Conservation (phyloP, 768 basidiomycete species). For the Collybia sp. region DNA sequence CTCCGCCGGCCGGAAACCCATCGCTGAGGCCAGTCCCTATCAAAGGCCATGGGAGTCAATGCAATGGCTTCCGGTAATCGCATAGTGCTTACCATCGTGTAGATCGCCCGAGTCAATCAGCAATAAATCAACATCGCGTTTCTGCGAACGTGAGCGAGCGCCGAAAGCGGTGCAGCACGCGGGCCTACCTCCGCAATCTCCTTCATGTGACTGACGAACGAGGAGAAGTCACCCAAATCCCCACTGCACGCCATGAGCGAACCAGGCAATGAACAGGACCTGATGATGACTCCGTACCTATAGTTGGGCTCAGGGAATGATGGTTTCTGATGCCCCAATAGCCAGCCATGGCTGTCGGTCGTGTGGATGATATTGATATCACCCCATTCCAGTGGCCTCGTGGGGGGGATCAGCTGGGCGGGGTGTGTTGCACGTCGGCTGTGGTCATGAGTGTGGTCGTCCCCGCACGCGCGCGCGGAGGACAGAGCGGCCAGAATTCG, state of each 20-base stretch:
- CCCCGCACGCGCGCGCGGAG: too few relatives aligned
- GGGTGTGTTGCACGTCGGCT: conserved; percentile 37
- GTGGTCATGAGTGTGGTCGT: conserved; percentile 20
- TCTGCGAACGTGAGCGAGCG: conserved; percentile 82
- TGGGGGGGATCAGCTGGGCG: conserved; percentile 47
- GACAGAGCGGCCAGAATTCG: too few relatives aligned
- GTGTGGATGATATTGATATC: conserved; percentile 86
- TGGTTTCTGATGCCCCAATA: conserved; percentile 78
- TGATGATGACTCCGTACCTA: conserved; percentile 30
- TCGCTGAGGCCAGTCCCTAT: conserved; percentile 73
- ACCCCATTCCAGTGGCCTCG: conserved; percentile 74
- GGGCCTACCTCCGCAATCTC: conserved; percentile 49
- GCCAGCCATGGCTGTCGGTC: conserved; percentile 70
- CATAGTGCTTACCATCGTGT: conserved; percentile 48
- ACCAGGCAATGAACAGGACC: too few relatives aligned
- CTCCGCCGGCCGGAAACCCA: too few relatives aligned
- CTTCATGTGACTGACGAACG: conserved; percentile 86
- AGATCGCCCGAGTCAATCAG: too few relatives aligned
- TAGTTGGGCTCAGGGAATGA: conserved; percentile 76
- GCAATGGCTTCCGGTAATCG: neutral
- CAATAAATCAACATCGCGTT: too few relatives aligned
- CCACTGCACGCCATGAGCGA: conserved; percentile 24
- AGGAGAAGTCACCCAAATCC: conserved; percentile 76
- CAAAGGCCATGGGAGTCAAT: neutral
- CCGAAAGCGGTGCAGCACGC: conserved; percentile 74